Evolutionary conservation across 768 basidiomycete genomes (phyloP).

Genomic region (Termitomyces sp.): DNA sequence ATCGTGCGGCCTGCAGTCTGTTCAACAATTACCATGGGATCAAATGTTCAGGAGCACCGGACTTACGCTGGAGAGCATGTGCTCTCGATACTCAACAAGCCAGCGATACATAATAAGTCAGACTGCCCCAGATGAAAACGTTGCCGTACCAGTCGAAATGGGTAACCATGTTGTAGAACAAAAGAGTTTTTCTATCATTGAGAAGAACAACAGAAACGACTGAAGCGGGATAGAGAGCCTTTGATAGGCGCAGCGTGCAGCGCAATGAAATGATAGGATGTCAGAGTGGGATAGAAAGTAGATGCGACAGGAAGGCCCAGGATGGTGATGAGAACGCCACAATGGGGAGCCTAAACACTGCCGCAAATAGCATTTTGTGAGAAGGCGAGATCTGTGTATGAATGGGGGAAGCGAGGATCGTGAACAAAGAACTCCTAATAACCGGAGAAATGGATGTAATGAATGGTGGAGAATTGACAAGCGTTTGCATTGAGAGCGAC

Average conservation of each 20-base stretch:
- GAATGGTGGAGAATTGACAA: too few relatives aligned
- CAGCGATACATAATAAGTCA: slow-evolving; percentile 79
- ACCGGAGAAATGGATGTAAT: too few relatives aligned
- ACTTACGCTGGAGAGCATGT: slow-evolving; percentile 80
- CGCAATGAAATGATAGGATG: slow-evolving; percentile 71
- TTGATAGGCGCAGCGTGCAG: slow-evolving; percentile 76
- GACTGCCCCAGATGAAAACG: slow-evolving; percentile 68
- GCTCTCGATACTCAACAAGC: slow-evolving; percentile 75
- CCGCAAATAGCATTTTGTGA: slow-evolving; percentile 45
- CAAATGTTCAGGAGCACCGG: too few relatives aligned
- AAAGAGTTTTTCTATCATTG: slow-evolving; percentile 44
- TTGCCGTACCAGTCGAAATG: slow-evolving; percentile 41
- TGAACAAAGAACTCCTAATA: too few relatives aligned
- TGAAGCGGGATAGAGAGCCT: too few relatives aligned
- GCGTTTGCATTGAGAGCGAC: too few relatives aligned
- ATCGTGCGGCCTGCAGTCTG: slow-evolving; percentile 60
- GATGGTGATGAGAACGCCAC: slow-evolving; percentile 56
- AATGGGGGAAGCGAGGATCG: too few relatives aligned
- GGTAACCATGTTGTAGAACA: slow-evolving; percentile 33
- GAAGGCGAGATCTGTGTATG: slow-evolving; percentile 36
- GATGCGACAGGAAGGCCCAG: slow-evolving; percentile 30
- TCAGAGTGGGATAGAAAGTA: slow-evolving; percentile 59
- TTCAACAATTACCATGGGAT: background rate
- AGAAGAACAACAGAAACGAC: slow-evolving; percentile 63
- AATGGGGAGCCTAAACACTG: slow-evolving; percentile 73